Conservation (phyloP, 148 eudicot species). For the Linanthus parryae region DNA sequence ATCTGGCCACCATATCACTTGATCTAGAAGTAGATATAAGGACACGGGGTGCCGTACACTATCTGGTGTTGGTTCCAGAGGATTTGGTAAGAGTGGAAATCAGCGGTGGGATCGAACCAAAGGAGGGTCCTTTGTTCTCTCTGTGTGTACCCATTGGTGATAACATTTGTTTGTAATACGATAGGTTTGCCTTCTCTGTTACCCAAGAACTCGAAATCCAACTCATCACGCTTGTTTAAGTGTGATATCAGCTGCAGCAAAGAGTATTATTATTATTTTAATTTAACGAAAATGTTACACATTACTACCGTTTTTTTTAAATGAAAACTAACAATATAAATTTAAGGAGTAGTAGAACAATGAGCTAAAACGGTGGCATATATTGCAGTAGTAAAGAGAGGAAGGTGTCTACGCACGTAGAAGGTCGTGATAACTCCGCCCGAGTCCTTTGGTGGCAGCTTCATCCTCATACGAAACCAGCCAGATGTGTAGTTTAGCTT, state of each 20-base stretch:
- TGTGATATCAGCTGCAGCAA: no score
- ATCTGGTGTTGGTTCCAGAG: slow-evolving; percentile 10
- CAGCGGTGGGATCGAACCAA: slow-evolving; percentile 6
- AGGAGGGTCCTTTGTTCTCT: slow-evolving; percentile 11
- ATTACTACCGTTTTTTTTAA: no score
- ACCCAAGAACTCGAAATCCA: slow-evolving; percentile 12
- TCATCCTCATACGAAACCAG: slow-evolving; percentile 10
- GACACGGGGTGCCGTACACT: slow-evolving; percentile 2
- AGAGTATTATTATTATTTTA: no score
- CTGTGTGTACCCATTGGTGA: neutral
- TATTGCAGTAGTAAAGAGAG: no score
- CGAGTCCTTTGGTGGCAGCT: slow-evolving; percentile 7
- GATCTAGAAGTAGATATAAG: neutral
- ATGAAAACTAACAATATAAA: no score
- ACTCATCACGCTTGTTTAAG: neutral
- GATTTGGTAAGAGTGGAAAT: slow-evolving; percentile 11
- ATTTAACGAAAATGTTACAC: no score
- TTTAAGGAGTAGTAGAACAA: no score
- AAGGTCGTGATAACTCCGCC: slow-evolving; percentile 12
- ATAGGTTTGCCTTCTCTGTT: slow-evolving; percentile 9
- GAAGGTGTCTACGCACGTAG: slow-evolving; percentile 12
- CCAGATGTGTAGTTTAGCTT: slow-evolving; percentile 14
- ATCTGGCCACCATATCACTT: neutral
- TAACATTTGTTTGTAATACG: slow-evolving; percentile 3
- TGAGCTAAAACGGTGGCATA: no score